These are phyloP conservation scores for Arthrobotrys entomopaga DNA, from an alignment of 2,329 filamentous ascomycete genomes.

Conservation along the genomic window DNA sequence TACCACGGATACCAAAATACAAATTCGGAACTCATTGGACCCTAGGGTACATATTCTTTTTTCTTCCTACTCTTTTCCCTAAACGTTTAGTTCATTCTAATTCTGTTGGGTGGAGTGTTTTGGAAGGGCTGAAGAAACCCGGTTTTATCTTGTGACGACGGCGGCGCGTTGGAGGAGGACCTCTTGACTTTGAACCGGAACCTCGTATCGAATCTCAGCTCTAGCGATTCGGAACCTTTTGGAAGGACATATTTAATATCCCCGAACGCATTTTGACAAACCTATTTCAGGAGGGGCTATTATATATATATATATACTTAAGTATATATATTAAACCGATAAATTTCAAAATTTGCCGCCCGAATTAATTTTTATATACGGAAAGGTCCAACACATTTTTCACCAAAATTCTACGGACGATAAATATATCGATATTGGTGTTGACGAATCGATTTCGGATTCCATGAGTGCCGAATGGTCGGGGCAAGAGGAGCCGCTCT, in stretches of 20 bases:
- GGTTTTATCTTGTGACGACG: constrained; percentile 19
- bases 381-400: constrained; percentile 13
- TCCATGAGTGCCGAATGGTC: constrained; percentile 45
- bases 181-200: no score
- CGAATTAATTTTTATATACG: background rate
- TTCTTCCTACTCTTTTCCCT: background rate
- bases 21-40: background rate
- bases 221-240: background rate
- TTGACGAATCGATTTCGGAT: constrained; percentile 22
- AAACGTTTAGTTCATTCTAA: no score
- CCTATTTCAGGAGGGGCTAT: background rate
- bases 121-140: background rate
- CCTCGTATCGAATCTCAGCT: background rate
- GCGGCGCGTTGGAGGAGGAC: background rate
- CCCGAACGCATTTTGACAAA: background rate
- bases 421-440: no score
- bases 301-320: no score
- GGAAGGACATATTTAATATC: background rate
- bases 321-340: no score
- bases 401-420: background rate
- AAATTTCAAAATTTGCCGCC: background rate
- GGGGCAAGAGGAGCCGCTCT: constrained; percentile 54
- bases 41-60: constrained; percentile 1
- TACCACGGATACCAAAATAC: constrained; percentile 21
- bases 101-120: background rate